A percentile compares a stretch with the other conserved stretches of the same genome.
These are phyloP conservation scores for Scutellaria baicalensis DNA, from an alignment of 257 asterid species.

Conservation along the genomic window DNA sequence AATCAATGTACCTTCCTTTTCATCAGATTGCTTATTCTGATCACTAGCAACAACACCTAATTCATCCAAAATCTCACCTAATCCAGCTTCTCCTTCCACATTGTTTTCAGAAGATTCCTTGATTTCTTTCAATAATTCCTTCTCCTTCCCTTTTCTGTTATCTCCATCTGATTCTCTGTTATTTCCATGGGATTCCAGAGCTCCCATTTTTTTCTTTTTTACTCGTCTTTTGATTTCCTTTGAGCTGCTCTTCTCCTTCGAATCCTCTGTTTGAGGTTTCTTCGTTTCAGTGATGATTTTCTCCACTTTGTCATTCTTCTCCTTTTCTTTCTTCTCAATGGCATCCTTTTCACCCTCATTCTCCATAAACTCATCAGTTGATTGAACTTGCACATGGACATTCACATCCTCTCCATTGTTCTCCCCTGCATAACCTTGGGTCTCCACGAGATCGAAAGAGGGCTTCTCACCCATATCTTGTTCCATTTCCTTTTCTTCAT, in stretches of 20 bases:
- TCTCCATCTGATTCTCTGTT: conserved; percentile 1
- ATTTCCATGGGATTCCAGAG: neutral
- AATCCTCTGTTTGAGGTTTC: neutral
- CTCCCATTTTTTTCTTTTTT: neutral
- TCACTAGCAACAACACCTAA: too few species aligned
- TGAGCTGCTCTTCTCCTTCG: conserved; percentile 5
- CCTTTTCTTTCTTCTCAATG: neutral
- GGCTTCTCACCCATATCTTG: conserved; percentile 5
- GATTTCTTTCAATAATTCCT: neutral
- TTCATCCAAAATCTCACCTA: neutral
- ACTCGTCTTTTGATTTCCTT: conserved; percentile 1
- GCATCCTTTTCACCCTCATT: conserved; percentile 10
- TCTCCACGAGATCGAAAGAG: neutral
- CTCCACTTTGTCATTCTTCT: neutral
- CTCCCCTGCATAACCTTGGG: neutral
- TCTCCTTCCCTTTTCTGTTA: neutral
- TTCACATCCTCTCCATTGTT: too few species aligned
- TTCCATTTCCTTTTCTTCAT: neutral
- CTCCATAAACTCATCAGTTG: neutral
- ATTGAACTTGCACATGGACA: too few species aligned
- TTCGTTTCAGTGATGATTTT: neutral
- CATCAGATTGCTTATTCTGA: too few species aligned
- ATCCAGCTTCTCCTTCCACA: neutral
- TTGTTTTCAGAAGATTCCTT: neutral
- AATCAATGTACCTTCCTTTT: too few species aligned